Evolutionary conservation across 495 filamentous ascomycete genomes (phyloP), one percentile per base, ranked within the genome.

Genomic region (Penicillium arizonense): DNA sequence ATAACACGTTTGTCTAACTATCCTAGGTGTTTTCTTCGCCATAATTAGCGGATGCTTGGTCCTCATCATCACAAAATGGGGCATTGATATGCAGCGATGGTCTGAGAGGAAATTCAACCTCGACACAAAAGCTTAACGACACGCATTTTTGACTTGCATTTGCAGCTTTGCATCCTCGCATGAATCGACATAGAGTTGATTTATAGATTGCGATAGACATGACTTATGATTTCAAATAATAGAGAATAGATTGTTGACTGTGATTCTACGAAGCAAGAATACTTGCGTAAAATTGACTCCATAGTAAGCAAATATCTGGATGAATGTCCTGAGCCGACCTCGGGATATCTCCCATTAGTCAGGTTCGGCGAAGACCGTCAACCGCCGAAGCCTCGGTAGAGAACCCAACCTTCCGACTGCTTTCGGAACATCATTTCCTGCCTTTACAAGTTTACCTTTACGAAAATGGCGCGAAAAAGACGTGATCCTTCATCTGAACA

Each of bases 1-100:
- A 36, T 20, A 24, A 18, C 37, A 8, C 3, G n/a, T 47, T 51
- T 53, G 51, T 50, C 51, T 20, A 24, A 37, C 2, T 40, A 20
- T 47, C 4, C 16, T 44, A 76, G 73, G 65, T 51, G 70, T 71
- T 21, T 52, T 69, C 23, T 62, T 76, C 12, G 62, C 63, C 7
- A 42, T 76, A 11, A 61, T 62, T 7, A 62, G 73, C 4, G 73
- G 68, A 4, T 39, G 64, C 10, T 54, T 72, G n/a, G 67, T 73
- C 3, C 48, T 67, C 9, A 44, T 60, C 3, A 72, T 73, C 16
- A 67, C 65, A n/a, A 57, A 55, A 55, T 72, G 69, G 64, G 71
- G 70, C n/a, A 24, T 73, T 39, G 70, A 76, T 42, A 74, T 76
- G 71, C 73, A 76, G 46, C 61, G 64, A 45, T 73, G 71, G 70